These are phyloP conservation scores for Cunninghamia lanceolata DNA, from an alignment of 75 land plant species.

Conservation along the genomic window DNA sequence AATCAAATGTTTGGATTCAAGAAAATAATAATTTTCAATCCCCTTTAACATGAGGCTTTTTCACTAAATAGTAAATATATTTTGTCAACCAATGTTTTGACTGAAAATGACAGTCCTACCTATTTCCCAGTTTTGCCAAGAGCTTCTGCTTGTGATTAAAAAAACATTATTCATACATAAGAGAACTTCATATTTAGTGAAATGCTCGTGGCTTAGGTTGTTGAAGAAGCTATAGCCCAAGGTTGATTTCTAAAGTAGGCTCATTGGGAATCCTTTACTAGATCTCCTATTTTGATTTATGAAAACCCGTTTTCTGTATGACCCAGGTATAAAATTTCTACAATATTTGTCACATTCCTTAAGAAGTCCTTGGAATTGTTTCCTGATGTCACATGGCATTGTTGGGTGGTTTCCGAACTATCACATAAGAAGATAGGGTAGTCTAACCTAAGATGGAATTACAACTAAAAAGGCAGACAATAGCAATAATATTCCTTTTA, in stretches of 20 bases:
- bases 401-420: background rate
- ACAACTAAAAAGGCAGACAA: background rate
- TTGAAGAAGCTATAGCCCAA: background rate
- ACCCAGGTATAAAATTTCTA: background rate
- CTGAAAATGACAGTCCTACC: background rate
- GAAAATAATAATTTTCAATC: background rate
- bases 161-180: background rate
- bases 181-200: background rate
- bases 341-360: background rate
- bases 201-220: background rate
- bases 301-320: background rate
- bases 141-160: background rate
- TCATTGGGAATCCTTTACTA: background rate
- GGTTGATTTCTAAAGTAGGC: background rate
- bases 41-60: background rate
- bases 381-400: background rate
- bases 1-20: no score
- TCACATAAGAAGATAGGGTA: background rate
- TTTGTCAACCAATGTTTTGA: background rate
- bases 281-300: background rate
- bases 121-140: background rate
- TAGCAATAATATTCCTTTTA: background rate
- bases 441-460: background rate
- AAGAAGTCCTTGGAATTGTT: background rate
- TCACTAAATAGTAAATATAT: background rate